phyloP scores from a whole-genome alignment of 75 land plant species.

The Pinus taeda region DNA sequence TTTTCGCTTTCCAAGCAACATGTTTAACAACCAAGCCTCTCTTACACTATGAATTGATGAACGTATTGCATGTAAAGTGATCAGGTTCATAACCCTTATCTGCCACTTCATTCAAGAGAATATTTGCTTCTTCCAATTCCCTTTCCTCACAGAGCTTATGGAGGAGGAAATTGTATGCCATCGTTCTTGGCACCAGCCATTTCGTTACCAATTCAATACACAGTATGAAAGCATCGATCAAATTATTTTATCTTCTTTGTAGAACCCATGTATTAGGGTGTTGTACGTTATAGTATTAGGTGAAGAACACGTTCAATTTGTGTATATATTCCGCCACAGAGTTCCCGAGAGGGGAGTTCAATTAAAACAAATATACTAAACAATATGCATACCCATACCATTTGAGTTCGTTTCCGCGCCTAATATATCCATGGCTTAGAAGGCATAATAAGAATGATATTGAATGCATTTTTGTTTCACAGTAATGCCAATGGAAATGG shows the following conservation, averaged over 20 bases:
- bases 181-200: conserved; percentile 50
- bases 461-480: no score
- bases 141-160: conserved; percentile 55
- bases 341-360: no score
- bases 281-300: conserved; percentile 74
- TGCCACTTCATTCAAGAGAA: conserved; percentile 53
- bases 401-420: no score
- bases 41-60: conserved; percentile 67
- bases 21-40: conserved; percentile 35
- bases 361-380: no score
- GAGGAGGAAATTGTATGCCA: conserved; percentile 54
- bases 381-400: no score
- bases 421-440: no score
- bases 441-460: no score
- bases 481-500: no score
- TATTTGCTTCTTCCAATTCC: conserved; percentile 53
- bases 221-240: conserved; percentile 46
- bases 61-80: conserved; percentile 58
- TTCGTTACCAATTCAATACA: conserved; percentile 42
- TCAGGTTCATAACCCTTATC: conserved; percentile 57
- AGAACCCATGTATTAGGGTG: conserved; percentile 52
- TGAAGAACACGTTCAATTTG: not conserved
- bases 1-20: not conserved
- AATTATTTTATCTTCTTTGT: conserved; percentile 52
- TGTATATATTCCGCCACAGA: no score